Evolutionary conservation across 2,329 filamentous ascomycete species (phyloP), one percentile per base, ranked within the genome.

Genomic region (Acrocalymma vagum): DNA sequence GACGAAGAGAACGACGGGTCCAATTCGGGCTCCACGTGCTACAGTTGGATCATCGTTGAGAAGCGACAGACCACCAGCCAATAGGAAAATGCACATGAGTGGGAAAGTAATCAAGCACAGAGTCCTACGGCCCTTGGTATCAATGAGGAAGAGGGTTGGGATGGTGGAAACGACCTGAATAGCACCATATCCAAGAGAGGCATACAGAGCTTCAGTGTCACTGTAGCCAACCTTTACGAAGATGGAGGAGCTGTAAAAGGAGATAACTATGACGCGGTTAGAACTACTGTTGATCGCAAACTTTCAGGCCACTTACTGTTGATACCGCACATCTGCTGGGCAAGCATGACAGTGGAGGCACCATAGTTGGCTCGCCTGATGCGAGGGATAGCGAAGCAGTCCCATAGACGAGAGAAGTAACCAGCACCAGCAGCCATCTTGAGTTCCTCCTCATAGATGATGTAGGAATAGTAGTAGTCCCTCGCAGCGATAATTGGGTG

Each of bases 241-340:
- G 38, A 86, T 62, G 57, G 93, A 57, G 1, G 61, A 92, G 61
- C 95, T 95, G 30, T 91, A 94, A 42, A 86, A 78, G 0, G 90
- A 90, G 10, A 96, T 87, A 3, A 84, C 85, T 48, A 92, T 77
- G 1, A 87, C 87, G 88, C 30, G 93, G 78, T 0, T n/a, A n/a
- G n/a, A 88, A 92, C 6, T 88, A 88, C 21, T 11, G 17, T 14
- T 3, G 13, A 5, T 16, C 1, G 42, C 43, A 49, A 40, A 48
- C 94, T 69, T 93, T 93, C 88, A 94, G 9, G 87, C 30, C 37
- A 62, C 54, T 51, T 27, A 79, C 69, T 91, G 72, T 96, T 95
- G 58, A 72, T 72, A 33, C 71, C 70, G 36, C 67, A 70, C 57
- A 72, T 66, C 27, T 72, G 67, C 37, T 69, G 64, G 6, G 69